A percentile compares a stretch with the other conserved stretches of the same genome.
Conservation (phyloP, 148 eudicot genomes). For the Diospyros kaki region DNA sequence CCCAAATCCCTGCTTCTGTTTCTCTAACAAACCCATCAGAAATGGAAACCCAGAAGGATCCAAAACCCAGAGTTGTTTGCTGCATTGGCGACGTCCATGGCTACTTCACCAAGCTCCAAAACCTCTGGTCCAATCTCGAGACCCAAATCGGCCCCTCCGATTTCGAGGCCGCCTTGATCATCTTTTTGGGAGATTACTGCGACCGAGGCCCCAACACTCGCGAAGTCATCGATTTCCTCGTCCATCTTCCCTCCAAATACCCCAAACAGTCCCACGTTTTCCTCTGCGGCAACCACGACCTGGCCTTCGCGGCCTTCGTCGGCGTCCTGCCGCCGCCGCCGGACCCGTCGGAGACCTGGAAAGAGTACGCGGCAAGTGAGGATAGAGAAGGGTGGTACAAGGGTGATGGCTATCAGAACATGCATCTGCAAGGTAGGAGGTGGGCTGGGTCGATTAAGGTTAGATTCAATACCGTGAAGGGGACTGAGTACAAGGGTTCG, state of each 20-base stretch:
- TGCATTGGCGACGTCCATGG: constrained; percentile 91
- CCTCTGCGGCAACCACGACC: constrained; percentile 74
- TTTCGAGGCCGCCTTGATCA: constrained; percentile 51
- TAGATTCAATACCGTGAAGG: constrained; percentile 48
- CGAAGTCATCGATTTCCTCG: constrained; percentile 58
- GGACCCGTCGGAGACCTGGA: constrained; percentile 62
- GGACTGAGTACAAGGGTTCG: constrained; percentile 67
- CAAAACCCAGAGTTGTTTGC: constrained; percentile 36
- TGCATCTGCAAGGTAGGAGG: constrained; percentile 93
- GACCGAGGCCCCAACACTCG: constrained; percentile 78
- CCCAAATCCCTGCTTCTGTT: too few species aligned
- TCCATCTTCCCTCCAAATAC: constrained; percentile 53
- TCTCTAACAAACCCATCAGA: not conserved
- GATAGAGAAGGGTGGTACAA: constrained; percentile 87
- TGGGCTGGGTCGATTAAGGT: constrained; percentile 73
- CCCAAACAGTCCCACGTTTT: constrained; percentile 77
- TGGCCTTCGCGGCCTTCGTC: constrained; percentile 72
- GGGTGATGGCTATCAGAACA: constrained; percentile 64
- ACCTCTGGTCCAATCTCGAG: constrained; percentile 72
- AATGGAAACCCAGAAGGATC: constrained; percentile 11
- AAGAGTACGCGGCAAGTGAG: constrained; percentile 62
- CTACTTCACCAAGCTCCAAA: constrained; percentile 53
- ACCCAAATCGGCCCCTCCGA: constrained; percentile 37
- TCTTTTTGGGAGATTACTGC: constrained; percentile 92
- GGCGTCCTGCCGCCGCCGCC: constrained; percentile 52